Evolutionary conservation across 2,329 filamentous ascomycete genomes (phyloP), one percentile per base, ranked within the genome.

Genomic region (Hyphodiscus sp.): DNA sequence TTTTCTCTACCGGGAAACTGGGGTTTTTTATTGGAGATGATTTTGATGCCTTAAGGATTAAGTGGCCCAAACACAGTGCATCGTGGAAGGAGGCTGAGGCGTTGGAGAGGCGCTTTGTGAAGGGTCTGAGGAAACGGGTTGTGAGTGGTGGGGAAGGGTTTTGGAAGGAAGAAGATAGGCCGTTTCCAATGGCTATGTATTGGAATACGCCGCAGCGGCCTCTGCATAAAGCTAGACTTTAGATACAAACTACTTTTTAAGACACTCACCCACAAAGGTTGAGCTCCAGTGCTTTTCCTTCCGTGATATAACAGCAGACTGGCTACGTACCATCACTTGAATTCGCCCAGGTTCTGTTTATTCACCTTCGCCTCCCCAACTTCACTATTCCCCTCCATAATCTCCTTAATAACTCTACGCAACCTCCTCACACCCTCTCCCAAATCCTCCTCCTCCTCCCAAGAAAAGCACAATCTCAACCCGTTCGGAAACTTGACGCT

Each of bases 391-490:
- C 56, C 57, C 42, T 58, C 48, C 20, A 47, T 49, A 11, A 79
- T 69, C 19, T 48, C 48, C 43, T 49, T 55, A 10, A 67, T 41
- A 13, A 83, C 76, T 0, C 61, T 65, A 9, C 74, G 83, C 52
- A 91, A 71, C 61, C 86, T 79, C 65, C 74, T 69, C 7, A 92
- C 76, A 0, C 87, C 89, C 63, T 91, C 85, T 0, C 74, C 76
- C 16, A 95, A 69, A 50, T 80, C 74, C 20, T 77, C 75, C 63
- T 86, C 82, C 1, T 84, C 76, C 67, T 87, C 86, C 82, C 86
- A 91, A 6, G 84, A 76, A 69, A 87, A 91, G 56, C 84, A 90
- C 19, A 91, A 67, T 41, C 87, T 75, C 20, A 91, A 70, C 48
- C 79, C 77, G 49, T 75, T 69, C 20, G 78, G 73, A 64, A 92